phyloP scores from a whole-genome alignment of 441 rosid genomes.

The Theobroma grandiflorum region DNA sequence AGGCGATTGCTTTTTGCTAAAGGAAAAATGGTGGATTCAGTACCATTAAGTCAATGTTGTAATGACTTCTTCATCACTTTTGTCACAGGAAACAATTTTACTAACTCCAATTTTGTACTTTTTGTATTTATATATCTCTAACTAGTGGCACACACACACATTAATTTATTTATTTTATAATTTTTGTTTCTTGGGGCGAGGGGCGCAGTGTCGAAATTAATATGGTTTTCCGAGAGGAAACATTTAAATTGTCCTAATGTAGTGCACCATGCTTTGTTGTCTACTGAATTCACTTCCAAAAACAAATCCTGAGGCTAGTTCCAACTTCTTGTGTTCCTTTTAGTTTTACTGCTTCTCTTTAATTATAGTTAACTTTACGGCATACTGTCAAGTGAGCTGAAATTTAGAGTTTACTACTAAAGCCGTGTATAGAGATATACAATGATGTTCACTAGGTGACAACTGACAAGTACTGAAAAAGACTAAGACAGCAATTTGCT shows the following conservation, averaged over 20 bases:
- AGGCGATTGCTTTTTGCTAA: background rate
- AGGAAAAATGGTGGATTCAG: background rate
- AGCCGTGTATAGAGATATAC: background rate
- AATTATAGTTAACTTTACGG: background rate
- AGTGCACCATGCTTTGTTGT: constrained; percentile 22
- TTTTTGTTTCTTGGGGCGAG: background rate
- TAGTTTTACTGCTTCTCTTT: background rate
- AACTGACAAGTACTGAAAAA: constrained; percentile 25
- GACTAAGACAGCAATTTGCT: constrained; percentile 27
- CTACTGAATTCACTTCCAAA: constrained; percentile 13
- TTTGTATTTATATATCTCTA: background rate
- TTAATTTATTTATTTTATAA: background rate
- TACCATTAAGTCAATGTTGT: background rate
- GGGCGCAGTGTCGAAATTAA: background rate
- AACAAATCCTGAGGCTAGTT: constrained; percentile 17
- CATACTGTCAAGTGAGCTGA: background rate
- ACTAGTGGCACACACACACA: background rate
- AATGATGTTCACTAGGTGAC: constrained; percentile 19
- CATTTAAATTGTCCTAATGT: background rate
- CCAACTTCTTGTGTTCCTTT: constrained; percentile 6
- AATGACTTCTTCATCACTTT: background rate
- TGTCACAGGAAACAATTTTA: background rate
- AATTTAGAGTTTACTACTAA: background rate
- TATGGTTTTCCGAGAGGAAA: background rate
- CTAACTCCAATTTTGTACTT: too few relatives aligned